Evolutionary conservation across 2,329 filamentous ascomycete species (phyloP).

Genomic region (Colletotrichum cordylinicola): DNA sequence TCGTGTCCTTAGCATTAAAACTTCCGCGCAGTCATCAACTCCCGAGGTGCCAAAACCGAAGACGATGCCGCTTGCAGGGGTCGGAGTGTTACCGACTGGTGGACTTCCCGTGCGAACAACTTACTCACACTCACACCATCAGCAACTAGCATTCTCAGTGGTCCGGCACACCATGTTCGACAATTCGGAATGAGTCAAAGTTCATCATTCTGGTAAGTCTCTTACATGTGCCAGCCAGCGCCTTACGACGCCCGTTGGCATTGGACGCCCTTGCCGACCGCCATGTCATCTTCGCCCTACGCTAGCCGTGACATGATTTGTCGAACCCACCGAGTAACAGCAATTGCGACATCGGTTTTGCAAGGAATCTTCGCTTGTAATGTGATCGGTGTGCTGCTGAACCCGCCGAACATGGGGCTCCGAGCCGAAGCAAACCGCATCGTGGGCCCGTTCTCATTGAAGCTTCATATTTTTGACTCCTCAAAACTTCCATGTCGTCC

Average conservation of each 20-base stretch:
- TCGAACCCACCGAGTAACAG: background rate
- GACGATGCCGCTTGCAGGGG: background rate
- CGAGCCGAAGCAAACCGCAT: background rate
- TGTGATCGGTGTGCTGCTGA: background rate
- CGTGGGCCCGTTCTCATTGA: background rate
- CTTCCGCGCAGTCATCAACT: background rate
- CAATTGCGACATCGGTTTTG: background rate
- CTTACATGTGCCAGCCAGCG: background rate
- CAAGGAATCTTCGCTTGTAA: background rate
- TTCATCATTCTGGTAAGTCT: background rate
- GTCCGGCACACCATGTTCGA: background rate
- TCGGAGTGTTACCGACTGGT: background rate
- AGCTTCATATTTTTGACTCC: background rate
- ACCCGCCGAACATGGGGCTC: background rate
- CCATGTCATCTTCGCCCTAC: background rate
- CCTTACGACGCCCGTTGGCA: background rate
- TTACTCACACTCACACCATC: background rate
- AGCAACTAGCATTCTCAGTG: background rate
- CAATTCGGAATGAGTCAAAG: background rate
- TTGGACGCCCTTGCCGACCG: background rate
- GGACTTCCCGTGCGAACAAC: background rate
- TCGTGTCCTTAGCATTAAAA: background rate
- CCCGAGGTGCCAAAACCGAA: background rate
- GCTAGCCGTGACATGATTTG: background rate
- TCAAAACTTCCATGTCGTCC: conserved; percentile 8